phyloP scores from a whole-genome alignment of 306 rosid genomes.

The Ormosia emarginata region DNA sequence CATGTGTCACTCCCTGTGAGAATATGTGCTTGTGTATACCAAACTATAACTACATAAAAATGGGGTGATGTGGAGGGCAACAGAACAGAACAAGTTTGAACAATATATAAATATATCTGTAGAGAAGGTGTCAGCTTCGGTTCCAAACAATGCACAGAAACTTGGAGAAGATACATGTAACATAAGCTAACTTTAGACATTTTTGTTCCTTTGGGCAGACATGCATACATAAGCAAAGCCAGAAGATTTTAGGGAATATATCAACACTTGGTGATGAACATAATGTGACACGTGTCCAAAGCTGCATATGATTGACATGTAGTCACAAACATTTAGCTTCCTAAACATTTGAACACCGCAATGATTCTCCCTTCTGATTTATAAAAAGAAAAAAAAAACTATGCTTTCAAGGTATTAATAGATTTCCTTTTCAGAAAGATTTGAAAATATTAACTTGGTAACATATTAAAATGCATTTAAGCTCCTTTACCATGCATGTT shows the following conservation, averaged over 20 bases:
- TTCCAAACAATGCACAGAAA: slow-evolving; percentile 19
- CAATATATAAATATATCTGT: slow-evolving; percentile 4
- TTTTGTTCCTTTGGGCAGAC: neutral
- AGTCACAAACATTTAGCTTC: neutral
- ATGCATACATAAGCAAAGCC: slow-evolving; percentile 18
- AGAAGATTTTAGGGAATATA: neutral
- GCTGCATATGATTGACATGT: slow-evolving; percentile 12
- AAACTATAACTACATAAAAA: slow-evolving; percentile 20
- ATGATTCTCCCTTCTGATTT: neutral
- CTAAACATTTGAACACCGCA: neutral
- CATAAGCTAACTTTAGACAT: neutral
- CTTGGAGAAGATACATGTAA: slow-evolving; percentile 40
- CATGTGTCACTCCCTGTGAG: slow-evolving; percentile 26
- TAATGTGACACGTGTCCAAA: slow-evolving; percentile 12
- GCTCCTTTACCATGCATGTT: neutral
- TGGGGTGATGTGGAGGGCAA: neutral
- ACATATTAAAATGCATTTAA: neutral
- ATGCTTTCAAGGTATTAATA: neutral
- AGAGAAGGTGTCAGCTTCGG: slow-evolving; percentile 14
- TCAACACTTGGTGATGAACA: neutral
- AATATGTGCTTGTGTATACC: slow-evolving; percentile 22
- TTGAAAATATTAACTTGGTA: neutral
- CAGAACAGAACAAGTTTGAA: slow-evolving; percentile 20
- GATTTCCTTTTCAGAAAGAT: neutral
- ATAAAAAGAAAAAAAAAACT: too few relatives aligned